Percentiles rank a stretch among this genome's conserved stretches.
phyloP scores from a whole-genome alignment of 805 yeast genomes.

The Alloascoidea hylecoeti region DNA sequence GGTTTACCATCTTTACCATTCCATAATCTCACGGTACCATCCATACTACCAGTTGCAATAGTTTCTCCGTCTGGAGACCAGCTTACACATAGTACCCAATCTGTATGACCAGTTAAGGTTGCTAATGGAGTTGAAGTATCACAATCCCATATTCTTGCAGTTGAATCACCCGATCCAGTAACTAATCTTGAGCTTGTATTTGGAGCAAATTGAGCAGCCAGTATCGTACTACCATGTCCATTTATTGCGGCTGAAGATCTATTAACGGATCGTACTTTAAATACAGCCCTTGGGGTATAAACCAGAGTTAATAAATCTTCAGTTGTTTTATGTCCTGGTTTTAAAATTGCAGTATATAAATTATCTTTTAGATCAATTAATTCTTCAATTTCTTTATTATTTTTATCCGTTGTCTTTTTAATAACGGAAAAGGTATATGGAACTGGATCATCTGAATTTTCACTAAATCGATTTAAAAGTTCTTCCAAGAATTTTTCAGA shows the following conservation, averaged over 20 bases:
- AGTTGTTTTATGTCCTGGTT: constrained; percentile 78
- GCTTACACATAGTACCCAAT: constrained; percentile 87
- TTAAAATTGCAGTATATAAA: constrained; percentile 65
- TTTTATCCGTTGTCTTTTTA: constrained; percentile 18
- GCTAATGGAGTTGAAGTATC: constrained; percentile 83
- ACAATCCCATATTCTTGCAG: constrained; percentile 96
- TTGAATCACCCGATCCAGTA: constrained; percentile 92
- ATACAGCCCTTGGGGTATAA: constrained; percentile 89
- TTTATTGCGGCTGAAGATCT: constrained; percentile 85
- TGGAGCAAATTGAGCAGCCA: constrained; percentile 91
- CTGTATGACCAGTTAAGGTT: constrained; percentile 71
- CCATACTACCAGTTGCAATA: constrained; percentile 96
- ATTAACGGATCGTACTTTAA: constrained; percentile 84
- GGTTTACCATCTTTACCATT: constrained; percentile 61
- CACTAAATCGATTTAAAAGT: constrained; percentile 66
- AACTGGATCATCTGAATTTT: constrained; percentile 56
- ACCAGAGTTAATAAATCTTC: constrained; percentile 88
- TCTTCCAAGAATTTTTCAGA: constrained; percentile 80
- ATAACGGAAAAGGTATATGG: constrained; percentile 79
- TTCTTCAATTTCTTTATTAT: constrained; percentile 22
- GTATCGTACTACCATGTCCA: constrained; percentile 90
- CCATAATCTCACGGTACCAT: constrained; percentile 81
- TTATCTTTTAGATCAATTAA: constrained; percentile 67
- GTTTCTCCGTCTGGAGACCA: constrained; percentile 89
- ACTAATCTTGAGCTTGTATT: constrained; percentile 73